A percentile compares a stretch with the other conserved stretches of the same genome.
These are phyloP conservation scores for Thoreauomyces humboldtii DNA, from an alignment of 192 early-diverging fungal species.

Conservation along the genomic window DNA sequence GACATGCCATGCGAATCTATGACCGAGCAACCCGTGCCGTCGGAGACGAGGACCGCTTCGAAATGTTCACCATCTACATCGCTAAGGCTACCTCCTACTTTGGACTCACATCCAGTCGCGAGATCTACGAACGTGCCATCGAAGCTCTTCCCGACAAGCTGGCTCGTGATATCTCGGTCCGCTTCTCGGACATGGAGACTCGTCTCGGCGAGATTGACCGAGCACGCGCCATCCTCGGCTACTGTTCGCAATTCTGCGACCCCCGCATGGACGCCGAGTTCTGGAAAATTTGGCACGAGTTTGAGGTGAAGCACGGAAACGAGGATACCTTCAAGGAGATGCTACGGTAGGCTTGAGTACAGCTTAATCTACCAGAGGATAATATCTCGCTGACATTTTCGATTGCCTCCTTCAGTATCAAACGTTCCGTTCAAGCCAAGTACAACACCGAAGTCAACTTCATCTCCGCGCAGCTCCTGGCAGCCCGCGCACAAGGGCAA, in stretches of 20 bases:
- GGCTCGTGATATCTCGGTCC: constrained; percentile 72
- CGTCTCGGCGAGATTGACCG: constrained; percentile 93
- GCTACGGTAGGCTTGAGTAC: constrained; percentile 79
- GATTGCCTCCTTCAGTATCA: constrained; percentile 68
- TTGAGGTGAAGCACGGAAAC: constrained; percentile 95
- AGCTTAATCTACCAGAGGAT: no score
- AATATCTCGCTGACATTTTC: no score
- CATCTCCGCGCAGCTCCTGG: constrained; percentile 57
- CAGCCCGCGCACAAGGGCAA: constrained; percentile 28
- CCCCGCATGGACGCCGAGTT: constrained; percentile 72
- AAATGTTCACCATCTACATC: constrained; percentile 86
- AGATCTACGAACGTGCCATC: constrained; percentile 92
- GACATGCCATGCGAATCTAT: constrained; percentile 91
- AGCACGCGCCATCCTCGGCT: constrained; percentile 82
- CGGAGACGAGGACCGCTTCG: constrained; percentile 66
- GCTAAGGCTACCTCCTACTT: constrained; percentile 82
- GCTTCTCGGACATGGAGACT: constrained; percentile 85
- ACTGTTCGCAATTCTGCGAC: constrained; percentile 85
- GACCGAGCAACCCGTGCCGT: constrained; percentile 88
- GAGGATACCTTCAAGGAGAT: constrained; percentile 99
- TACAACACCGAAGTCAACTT: constrained; percentile 75
- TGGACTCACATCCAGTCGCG: constrained; percentile 81
- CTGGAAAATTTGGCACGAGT: constrained; percentile 93
- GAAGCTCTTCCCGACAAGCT: constrained; percentile 78
- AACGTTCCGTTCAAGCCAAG: constrained; percentile 82